These are phyloP conservation scores for Ormosia semicastrata DNA, from an alignment of 306 rosid genomes.

Conservation along the genomic window DNA sequence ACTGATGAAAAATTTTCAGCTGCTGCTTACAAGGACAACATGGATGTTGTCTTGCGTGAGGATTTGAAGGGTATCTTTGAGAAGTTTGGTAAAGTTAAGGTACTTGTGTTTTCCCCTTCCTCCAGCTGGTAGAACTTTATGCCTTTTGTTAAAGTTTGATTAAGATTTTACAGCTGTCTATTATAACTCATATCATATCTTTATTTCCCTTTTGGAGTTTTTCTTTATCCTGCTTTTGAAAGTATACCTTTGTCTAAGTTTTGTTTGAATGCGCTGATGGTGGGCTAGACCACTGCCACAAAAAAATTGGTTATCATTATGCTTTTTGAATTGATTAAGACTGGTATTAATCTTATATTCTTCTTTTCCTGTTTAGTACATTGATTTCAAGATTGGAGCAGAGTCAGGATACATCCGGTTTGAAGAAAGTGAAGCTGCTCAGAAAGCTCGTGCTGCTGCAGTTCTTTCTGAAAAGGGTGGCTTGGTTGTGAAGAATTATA, in stretches of 20 bases:
- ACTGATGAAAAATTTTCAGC: slow-evolving; percentile 47
- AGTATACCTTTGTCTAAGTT: neutral
- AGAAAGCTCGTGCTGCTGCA: slow-evolving; percentile 90
- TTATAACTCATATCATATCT: neutral
- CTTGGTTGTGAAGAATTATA: slow-evolving; percentile 67
- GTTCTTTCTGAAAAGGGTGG: slow-evolving; percentile 75
- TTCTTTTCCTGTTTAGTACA: slow-evolving; percentile 45
- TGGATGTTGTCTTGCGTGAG: slow-evolving; percentile 81
- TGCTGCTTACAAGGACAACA: slow-evolving; percentile 53
- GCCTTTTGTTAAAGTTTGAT: neutral
- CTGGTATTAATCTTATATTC: slow-evolving; percentile 14
- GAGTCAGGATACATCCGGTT: slow-evolving; percentile 79
- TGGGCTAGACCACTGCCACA: neutral
- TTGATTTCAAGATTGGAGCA: slow-evolving; percentile 88
- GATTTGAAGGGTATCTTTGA: slow-evolving; percentile 71
- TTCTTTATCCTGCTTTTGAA: neutral
- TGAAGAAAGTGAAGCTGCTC: slow-evolving; percentile 77
- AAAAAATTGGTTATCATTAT: neutral
- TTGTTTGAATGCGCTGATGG: neutral
- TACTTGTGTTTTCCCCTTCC: slow-evolving; percentile 14
- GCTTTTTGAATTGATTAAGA: neutral
- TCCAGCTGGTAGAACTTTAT: neutral
- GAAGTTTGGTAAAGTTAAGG: slow-evolving; percentile 84
- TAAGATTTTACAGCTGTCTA: neutral
- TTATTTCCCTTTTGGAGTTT: neutral